Conservation (phyloP, 331 rosid genomes). For the Quercus lobata region DNA sequence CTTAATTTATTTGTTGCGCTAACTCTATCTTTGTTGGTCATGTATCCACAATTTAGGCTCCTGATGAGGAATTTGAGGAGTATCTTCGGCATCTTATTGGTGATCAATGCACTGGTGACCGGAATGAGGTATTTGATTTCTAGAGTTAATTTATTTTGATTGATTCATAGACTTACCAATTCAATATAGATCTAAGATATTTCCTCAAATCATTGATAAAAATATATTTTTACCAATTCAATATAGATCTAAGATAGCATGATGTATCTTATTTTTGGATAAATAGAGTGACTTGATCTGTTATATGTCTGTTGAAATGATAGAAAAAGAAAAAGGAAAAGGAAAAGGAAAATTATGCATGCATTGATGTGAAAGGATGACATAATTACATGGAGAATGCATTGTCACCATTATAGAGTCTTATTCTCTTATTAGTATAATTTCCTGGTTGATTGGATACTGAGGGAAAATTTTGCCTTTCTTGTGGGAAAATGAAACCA, state of each 20-base stretch:
- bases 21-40: slow-evolving; percentile 9
- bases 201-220: too few species aligned
- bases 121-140: slow-evolving; percentile 63
- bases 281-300: not conserved
- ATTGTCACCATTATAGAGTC: not conserved
- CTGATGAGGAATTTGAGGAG: slow-evolving; percentile 96
- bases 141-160: not conserved
- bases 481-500: not conserved
- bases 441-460: not conserved
- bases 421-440: not conserved
- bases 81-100: slow-evolving; percentile 79
- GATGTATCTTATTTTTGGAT: not conserved
- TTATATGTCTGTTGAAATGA: not conserved
- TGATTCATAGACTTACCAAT: not conserved
- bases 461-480: not conserved
- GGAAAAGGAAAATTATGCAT: not conserved
- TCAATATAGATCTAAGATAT: too few species aligned
- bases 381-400: not conserved
- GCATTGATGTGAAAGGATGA: not conserved
- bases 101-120: slow-evolving; percentile 71
- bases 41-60: slow-evolving; percentile 60
- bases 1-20: slow-evolving; percentile 15
- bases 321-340: not conserved
- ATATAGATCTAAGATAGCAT: not conserved
- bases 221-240: too few species aligned